Evolutionary conservation across 2,329 filamentous ascomycete genomes (phyloP).

Genomic region (Incumbomyces delicatus): DNA sequence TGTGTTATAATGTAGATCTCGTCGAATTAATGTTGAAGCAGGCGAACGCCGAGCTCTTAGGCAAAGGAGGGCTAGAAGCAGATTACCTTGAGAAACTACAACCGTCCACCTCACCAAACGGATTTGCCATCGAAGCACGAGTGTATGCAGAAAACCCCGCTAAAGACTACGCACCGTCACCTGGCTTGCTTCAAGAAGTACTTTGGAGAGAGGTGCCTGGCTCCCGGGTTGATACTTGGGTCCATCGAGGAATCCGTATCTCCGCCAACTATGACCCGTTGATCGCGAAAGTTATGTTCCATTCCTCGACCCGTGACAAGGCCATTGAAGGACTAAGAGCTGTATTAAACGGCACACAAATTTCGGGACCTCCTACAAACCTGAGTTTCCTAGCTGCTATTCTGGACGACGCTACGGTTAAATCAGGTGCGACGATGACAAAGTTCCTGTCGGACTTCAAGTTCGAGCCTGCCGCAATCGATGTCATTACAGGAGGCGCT

Average conservation of each 20-base stretch:
- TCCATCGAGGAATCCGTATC: constrained; percentile 47
- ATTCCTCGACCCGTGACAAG: constrained; percentile 32
- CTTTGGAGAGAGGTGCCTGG: constrained; percentile 41
- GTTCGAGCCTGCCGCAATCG: constrained; percentile 43
- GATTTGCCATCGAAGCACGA: constrained; percentile 44
- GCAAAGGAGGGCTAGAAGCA: constrained; percentile 36
- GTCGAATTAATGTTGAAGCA: constrained; percentile 48
- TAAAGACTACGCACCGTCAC: constrained; percentile 48
- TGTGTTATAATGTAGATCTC: constrained; percentile 46
- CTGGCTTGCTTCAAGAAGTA: constrained; percentile 50
- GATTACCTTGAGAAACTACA: constrained; percentile 35
- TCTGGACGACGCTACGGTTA: constrained; percentile 37
- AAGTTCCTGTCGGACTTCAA: constrained; percentile 45
- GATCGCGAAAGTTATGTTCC: constrained; percentile 50
- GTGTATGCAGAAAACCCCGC: constrained; percentile 51
- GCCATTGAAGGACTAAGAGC: constrained; percentile 37
- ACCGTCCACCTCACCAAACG: constrained; percentile 30
- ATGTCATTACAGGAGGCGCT: constrained; percentile 47
- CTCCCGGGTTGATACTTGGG: constrained; percentile 55
- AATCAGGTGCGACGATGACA: constrained; percentile 45
- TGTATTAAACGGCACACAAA: constrained; percentile 36
- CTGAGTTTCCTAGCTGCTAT: constrained; percentile 46
- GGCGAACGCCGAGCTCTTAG: constrained; percentile 41
- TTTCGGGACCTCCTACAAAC: constrained; percentile 49
- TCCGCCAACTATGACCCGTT: constrained; percentile 51